A percentile compares a stretch with the other conserved stretches of the same genome.
phyloP scores from a whole-genome alignment of 345 rosid genomes.

The Corchorus olitorius region DNA sequence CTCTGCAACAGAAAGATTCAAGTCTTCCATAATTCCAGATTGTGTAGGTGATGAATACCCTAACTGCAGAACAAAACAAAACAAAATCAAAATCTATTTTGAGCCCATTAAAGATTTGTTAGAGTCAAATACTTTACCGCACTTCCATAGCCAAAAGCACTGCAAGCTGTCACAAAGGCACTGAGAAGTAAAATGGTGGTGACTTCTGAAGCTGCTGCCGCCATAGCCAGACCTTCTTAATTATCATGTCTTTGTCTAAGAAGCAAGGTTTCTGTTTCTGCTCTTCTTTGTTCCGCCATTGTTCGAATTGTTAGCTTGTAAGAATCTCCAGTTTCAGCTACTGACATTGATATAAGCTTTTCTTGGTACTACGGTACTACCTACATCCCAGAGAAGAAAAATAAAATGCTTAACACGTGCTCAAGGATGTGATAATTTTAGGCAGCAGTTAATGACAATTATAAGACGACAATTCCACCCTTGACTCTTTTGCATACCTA shows the following conservation, averaged over 20 bases:
- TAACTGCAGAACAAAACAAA: background rate
- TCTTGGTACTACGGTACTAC: too few species aligned
- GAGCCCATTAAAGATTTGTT: background rate
- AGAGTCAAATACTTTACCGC: background rate
- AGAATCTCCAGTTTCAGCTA: too few species aligned
- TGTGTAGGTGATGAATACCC: conserved; percentile 15
- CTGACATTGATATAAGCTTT: too few species aligned
- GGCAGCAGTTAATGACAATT: too few species aligned
- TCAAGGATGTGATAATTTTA: too few species aligned
- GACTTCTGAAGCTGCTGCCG: too few species aligned
- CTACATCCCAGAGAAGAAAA: too few species aligned
- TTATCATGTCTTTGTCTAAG: background rate
- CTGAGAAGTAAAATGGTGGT: background rate
- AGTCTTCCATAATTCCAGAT: conserved; percentile 19
- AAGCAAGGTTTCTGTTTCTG: background rate
- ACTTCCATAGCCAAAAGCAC: conserved; percentile 6
- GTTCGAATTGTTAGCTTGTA: too few species aligned
- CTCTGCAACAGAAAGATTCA: conserved; percentile 8
- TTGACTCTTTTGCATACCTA: too few species aligned
- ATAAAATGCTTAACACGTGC: too few species aligned
- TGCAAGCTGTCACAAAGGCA: conserved; percentile 9
- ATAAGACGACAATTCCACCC: too few species aligned
- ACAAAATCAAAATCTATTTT: background rate
- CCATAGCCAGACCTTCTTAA: too few species aligned
- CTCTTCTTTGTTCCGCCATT: background rate